A percentile compares a stretch with the other conserved stretches of the same genome.
Conservation (phyloP, 208 protist genomes). For the Trypanosomatidae sp. region DNA sequence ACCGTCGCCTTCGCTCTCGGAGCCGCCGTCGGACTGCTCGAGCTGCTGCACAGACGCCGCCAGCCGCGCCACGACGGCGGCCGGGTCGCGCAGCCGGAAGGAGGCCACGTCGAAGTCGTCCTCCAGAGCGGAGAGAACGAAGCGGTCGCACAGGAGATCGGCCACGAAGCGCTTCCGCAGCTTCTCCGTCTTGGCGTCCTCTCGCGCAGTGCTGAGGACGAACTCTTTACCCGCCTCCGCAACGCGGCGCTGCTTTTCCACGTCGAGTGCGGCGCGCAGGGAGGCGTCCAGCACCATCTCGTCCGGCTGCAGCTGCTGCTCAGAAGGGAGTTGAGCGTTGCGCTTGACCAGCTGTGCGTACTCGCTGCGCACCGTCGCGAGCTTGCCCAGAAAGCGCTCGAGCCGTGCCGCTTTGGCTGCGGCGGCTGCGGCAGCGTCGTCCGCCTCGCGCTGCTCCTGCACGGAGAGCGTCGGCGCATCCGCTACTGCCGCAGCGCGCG, state of each 20-base stretch:
- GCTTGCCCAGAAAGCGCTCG: constrained; percentile 50
- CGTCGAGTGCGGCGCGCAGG: constrained; percentile 60
- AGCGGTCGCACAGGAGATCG: constrained; percentile 90
- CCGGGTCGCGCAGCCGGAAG: constrained; percentile 85
- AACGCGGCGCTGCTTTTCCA: constrained; percentile 72
- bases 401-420: constrained; percentile 78
- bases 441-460: constrained; percentile 93
- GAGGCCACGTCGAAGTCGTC: constrained; percentile 76
- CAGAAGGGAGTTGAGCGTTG: constrained; percentile 64
- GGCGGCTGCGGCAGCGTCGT: constrained; percentile 66
- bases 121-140: constrained; percentile 84
- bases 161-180: constrained; percentile 87
- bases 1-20: constrained; percentile 9
- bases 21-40: constrained; percentile 35
- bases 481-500: background rate
- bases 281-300: constrained; percentile 91
- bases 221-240: constrained; percentile 69
- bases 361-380: constrained; percentile 56
- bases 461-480: constrained; percentile 55
- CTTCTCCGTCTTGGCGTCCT: constrained; percentile 86
- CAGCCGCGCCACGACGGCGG: constrained; percentile 33
- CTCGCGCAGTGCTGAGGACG: constrained; percentile 80
- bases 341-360: constrained; percentile 65
- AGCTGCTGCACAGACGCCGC: constrained; percentile 62
- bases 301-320: constrained; percentile 40